Evolutionary conservation across 352 stramenopile genomes (phyloP).

Genomic region (Globisporangium takayamanum): DNA sequence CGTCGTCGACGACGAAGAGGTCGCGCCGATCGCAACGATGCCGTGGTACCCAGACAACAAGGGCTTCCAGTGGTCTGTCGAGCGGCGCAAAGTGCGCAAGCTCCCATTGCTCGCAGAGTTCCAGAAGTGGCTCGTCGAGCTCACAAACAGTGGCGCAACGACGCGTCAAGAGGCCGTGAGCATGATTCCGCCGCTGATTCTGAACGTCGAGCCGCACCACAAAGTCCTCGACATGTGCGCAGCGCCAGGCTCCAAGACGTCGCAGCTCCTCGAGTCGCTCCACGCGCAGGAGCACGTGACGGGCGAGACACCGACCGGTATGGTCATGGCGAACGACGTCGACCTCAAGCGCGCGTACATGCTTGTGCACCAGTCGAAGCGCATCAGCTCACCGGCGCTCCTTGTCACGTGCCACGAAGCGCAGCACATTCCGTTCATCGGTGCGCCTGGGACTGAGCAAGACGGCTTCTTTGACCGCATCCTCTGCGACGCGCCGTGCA

Average conservation of each 20-base stretch:
- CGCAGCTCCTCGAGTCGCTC: constrained; percentile 95
- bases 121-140: constrained; percentile 94
- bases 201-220: constrained; percentile 92
- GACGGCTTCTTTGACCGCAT: constrained; percentile 96
- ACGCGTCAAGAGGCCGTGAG: constrained; percentile 98
- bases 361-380: constrained; percentile 96
- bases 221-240: constrained; percentile 97
- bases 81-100: constrained; percentile 89
- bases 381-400: constrained; percentile 91
- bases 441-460: constrained; percentile 38
- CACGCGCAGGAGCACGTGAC: constrained; percentile 76
- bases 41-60: constrained; percentile 87
- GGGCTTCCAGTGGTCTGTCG: constrained; percentile 87
- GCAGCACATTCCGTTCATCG: constrained; percentile 93
- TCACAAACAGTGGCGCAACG: constrained; percentile 92
- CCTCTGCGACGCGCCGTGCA: constrained; percentile 98
- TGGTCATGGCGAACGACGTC: constrained; percentile 96
- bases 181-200: constrained; percentile 98
- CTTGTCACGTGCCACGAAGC: constrained; percentile 96
- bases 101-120: constrained; percentile 90
- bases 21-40: constrained; percentile 78
- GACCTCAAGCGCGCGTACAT: constrained; percentile 98
- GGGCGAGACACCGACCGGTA: constrained; percentile 79
- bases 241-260: constrained; percentile 98
- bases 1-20: constrained; percentile 71